phyloP scores from a whole-genome alignment of 2,329 filamentous ascomycete genomes.

The Lecanosticta acicola region DNA sequence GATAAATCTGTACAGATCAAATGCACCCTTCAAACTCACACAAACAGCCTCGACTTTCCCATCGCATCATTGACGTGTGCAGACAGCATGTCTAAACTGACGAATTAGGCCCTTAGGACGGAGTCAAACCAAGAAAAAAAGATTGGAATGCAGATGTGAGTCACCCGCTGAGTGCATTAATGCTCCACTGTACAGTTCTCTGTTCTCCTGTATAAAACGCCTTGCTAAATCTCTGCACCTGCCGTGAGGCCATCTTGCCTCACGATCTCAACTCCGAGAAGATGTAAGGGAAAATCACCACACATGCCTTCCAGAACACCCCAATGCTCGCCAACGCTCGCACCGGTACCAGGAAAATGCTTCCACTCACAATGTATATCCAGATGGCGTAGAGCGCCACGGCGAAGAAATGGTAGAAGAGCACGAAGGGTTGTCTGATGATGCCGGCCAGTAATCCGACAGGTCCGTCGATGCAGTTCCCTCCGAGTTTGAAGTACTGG shows the following conservation, averaged over 20 bases:
- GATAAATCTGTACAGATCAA: slow-evolving; percentile 4
- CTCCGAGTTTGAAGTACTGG: slow-evolving; percentile 74
- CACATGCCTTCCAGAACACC: slow-evolving; percentile 48
- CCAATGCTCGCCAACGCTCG: slow-evolving; percentile 37
- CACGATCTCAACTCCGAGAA: slow-evolving; percentile 33
- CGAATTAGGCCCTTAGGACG: too few species aligned
- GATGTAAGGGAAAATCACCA: slow-evolving; percentile 49
- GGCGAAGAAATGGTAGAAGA: slow-evolving; percentile 90
- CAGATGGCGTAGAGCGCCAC: slow-evolving; percentile 87
- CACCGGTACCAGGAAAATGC: slow-evolving; percentile 35
- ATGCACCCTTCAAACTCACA: too few species aligned
- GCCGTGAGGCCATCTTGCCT: background rate
- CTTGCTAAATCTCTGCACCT: too few species aligned
- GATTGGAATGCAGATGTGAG: too few species aligned
- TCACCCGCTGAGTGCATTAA: too few species aligned
- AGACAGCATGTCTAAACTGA: too few species aligned
- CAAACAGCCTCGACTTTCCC: too few species aligned
- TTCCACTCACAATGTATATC: slow-evolving; percentile 52
- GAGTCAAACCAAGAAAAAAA: too few species aligned
- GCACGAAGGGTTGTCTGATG: slow-evolving; percentile 66
- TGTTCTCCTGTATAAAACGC: background rate
- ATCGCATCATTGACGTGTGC: too few species aligned
- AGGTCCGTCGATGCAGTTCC: slow-evolving; percentile 69
- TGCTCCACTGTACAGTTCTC: background rate
- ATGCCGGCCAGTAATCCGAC: slow-evolving; percentile 77